Evolutionary conservation across 1,139 yeast species (phyloP).

Genomic region (Candida smagusa): DNA sequence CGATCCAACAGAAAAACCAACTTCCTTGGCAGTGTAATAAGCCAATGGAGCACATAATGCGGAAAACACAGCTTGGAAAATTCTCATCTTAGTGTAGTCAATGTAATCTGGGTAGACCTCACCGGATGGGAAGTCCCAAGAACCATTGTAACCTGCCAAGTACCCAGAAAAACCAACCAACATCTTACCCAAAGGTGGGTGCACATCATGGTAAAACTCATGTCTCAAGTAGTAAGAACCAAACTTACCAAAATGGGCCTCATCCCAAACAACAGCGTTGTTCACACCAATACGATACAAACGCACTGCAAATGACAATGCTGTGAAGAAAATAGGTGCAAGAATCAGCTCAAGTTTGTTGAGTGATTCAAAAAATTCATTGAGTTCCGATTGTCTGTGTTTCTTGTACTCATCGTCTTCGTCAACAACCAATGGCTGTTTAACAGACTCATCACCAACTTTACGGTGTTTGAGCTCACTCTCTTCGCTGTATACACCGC

Average conservation of each 20-base stretch:
- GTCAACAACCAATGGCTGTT: constrained; percentile 10
- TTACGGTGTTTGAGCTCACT: constrained; percentile 21
- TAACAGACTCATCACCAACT: constrained; percentile 6
- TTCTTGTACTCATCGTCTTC: constrained; percentile 22
- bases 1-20: constrained; percentile 76
- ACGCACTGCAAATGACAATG: constrained; percentile 47
- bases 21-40: constrained; percentile 83
- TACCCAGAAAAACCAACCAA: constrained; percentile 92
- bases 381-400: constrained; percentile 27
- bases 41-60: constrained; percentile 92
- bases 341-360: constrained; percentile 31
- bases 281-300: constrained; percentile 51
- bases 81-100: constrained; percentile 87
- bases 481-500: constrained; percentile 21
- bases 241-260: constrained; percentile 85
- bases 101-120: constrained; percentile 79
- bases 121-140: constrained; percentile 93
- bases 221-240: constrained; percentile 91
- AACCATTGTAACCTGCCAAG: constrained; percentile 91
- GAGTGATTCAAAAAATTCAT: constrained; percentile 31
- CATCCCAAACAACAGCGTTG: constrained; percentile 60
- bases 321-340: constrained; percentile 49
- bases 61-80: constrained; percentile 88
- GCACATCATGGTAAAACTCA: constrained; percentile 96
- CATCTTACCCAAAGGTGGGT: constrained; percentile 98